A percentile compares a stretch with the other conserved stretches of the same genome.
Conservation (phyloP, 495 filamentous ascomycete species). For the Trichoderma reesei region DNA sequence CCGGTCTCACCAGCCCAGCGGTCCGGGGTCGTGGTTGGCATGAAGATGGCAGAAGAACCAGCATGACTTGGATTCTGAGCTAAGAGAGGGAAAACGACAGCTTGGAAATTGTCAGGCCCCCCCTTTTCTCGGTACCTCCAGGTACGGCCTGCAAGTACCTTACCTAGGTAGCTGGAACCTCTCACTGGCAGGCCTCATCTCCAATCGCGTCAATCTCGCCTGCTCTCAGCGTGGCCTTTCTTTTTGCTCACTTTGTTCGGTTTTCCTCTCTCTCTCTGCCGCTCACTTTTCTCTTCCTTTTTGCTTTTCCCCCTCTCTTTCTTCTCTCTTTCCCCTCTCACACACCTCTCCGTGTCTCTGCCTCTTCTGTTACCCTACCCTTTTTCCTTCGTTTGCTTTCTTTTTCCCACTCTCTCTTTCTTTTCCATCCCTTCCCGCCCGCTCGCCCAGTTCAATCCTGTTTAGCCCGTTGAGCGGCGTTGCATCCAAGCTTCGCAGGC, state of each 20-base stretch:
- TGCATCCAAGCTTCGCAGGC: background rate
- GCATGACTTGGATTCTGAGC: background rate
- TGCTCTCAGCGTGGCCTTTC: background rate
- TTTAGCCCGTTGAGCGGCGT: conserved; percentile 2
- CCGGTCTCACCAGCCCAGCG: background rate
- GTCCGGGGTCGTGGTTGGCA: background rate
- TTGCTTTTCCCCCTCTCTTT: background rate
- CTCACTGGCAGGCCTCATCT: background rate
- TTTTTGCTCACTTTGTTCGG: background rate
- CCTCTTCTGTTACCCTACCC: background rate
- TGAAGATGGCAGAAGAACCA: background rate
- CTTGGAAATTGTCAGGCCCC: background rate
- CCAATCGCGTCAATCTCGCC: background rate
- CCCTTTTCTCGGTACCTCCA: background rate
- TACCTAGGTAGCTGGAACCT: background rate
- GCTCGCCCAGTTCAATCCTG: background rate
- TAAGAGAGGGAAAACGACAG: background rate
- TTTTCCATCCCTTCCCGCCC: background rate
- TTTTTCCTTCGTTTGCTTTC: conserved; percentile 6
- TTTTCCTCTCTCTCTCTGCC: conserved; percentile 2
- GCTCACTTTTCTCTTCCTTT: background rate
- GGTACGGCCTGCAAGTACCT: background rate
- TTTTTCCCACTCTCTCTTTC: no score
- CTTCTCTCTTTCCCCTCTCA: background rate
- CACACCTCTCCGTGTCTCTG: no score